These are phyloP conservation scores for Eucalyptus marginata DNA, from an alignment of 345 rosid genomes.

Conservation along the genomic window DNA sequence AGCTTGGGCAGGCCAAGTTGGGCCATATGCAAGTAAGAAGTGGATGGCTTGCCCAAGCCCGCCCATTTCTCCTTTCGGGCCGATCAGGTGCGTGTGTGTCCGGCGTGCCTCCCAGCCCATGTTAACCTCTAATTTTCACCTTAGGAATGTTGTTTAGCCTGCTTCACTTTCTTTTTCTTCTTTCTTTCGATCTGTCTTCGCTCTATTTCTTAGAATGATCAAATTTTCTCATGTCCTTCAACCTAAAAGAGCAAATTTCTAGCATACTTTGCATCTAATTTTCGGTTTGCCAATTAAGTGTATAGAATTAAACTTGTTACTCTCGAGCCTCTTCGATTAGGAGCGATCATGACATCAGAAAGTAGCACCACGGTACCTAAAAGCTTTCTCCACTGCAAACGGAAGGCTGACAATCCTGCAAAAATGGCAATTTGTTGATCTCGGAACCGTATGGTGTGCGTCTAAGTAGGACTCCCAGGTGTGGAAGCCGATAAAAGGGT, in stretches of 20 bases:
- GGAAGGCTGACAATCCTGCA: neutral
- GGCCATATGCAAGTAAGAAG: neutral
- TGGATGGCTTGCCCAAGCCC: neutral
- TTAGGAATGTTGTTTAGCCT: neutral
- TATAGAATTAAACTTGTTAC: no score
- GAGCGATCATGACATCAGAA: neutral
- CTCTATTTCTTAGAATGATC: neutral
- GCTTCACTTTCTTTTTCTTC: neutral
- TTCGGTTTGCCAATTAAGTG: neutral
- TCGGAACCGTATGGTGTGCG: neutral
- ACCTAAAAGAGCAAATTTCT: neutral
- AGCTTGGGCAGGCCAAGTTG: neutral
- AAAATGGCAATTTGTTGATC: neutral
- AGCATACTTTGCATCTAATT: neutral
- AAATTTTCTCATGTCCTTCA: neutral
- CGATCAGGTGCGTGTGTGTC: neutral
- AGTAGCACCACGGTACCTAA: fast-evolving
- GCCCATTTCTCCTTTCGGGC: neutral
- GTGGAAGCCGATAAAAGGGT: no score
- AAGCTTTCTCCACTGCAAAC: fast-evolving
- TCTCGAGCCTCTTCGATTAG: neutral
- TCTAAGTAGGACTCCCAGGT: neutral
- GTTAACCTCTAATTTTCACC: neutral
- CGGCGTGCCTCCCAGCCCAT: neutral
- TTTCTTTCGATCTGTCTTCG: neutral